These are phyloP conservation scores for Neurospora discreta DNA, from an alignment of 495 filamentous ascomycete genomes.

Conservation along the genomic window DNA sequence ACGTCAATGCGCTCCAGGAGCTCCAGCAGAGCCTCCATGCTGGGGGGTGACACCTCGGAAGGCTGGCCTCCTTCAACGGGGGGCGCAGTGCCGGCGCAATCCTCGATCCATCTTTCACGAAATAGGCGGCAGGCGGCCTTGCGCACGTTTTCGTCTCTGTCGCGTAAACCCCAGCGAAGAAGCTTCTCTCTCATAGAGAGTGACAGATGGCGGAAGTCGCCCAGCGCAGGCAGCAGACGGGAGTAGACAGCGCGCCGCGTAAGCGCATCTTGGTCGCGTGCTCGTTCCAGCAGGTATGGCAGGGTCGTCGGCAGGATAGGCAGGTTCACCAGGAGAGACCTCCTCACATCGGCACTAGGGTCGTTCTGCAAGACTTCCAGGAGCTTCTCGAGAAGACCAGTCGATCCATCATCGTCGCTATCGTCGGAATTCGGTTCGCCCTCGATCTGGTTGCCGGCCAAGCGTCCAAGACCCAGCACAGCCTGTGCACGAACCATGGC, in stretches of 20 bases:
- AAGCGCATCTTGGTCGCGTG: constrained; percentile 73
- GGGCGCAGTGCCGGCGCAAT: constrained; percentile 60
- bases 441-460: constrained; percentile 72
- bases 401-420: constrained; percentile 43
- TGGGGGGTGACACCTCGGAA: constrained; percentile 47
- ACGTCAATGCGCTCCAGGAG: constrained; percentile 90
- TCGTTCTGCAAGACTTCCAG: constrained; percentile 90
- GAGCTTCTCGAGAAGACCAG: constrained; percentile 66
- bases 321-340: constrained; percentile 78
- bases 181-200: constrained; percentile 94
- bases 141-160: constrained; percentile 88
- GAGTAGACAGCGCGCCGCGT: constrained; percentile 83
- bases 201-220: constrained; percentile 91
- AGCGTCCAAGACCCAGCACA: constrained; percentile 73
- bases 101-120: constrained; percentile 90
- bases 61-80: constrained; percentile 34
- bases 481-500: constrained; percentile 84
- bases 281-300: constrained; percentile 85
- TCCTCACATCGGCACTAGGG: constrained; percentile 82
- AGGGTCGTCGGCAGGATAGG: constrained; percentile 70
- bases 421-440: constrained; percentile 61
- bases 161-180: constrained; percentile 86
- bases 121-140: constrained; percentile 86
- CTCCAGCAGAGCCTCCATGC: constrained; percentile 68
- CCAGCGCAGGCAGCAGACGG: constrained; percentile 73